Base-by-base conservation (phyloP, 1,284 basidiomycete genomes). In the Ganoderma leucocontextum region DNA sequence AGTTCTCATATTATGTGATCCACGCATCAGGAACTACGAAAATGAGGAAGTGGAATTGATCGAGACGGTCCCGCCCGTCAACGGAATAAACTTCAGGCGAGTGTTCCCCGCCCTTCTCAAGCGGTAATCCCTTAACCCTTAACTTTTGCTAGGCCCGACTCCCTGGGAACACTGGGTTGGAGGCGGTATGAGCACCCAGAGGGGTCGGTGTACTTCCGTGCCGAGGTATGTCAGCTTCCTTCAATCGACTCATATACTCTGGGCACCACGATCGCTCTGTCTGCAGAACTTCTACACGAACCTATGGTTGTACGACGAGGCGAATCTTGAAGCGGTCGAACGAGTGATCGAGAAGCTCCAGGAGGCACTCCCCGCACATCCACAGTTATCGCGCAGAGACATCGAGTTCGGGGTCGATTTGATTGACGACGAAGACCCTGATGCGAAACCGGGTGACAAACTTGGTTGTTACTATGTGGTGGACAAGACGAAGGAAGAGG, bases 251-350 rank as follows among this genome's bases (percentile, higher is more conserved):
- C 29, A 29, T 29, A 29, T 29, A 29, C 29, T 29, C 29, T 29
- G 29, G 29, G 29, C 29, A 29, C 29, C 29, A 29, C 4, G 15
- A 60, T 7, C 9, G 39, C 22, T 4, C 6, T 41, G 6, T 10
- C 4, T 22, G 22, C 35, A 60, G 58, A 60, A 60, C 13, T 60
- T 60, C 58, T 60, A 60, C 10, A 60, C 58, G 22, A 60, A 60
- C 22, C 0, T 25, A 22, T 60, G 58, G 58, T 38, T 60, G 1
- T 60, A 39, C 22, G 38, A 60, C 5, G 22, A 39, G 13, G 9
- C 58, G 5, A 13, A 29, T 41, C 58, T 60, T 13, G 12, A 25
- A 42, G 22, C 36, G 7, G 41, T 60, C 13, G 58, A 60, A 3
- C 6, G n/a, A 17, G 58, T 25, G 22, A 13, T 41, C 10, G 38